Conservation (phyloP, 2,329 filamentous ascomycete species). For the Nemania sp. region DNA sequence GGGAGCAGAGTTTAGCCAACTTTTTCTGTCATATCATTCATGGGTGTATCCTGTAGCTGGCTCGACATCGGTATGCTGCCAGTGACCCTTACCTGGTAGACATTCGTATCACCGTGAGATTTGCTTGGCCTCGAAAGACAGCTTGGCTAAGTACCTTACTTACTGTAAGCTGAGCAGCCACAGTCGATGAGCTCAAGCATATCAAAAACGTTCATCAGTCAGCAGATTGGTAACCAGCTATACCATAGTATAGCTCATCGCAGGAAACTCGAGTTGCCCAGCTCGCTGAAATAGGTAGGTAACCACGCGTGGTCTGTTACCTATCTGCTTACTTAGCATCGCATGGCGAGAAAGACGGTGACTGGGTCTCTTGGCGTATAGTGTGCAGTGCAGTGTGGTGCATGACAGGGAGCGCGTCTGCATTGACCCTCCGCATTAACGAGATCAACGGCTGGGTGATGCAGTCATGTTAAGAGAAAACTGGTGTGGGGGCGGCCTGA, state of each 20-base stretch:
- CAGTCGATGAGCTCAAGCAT: not conserved
- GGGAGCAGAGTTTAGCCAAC: no score
- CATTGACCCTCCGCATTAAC: constrained; percentile 1
- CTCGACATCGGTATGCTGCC: not conserved
- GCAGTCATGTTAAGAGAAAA: not conserved
- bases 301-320: not conserved
- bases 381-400: not conserved
- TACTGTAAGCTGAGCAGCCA: not conserved
- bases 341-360: not conserved
- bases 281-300: not conserved
- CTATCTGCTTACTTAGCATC: not conserved
- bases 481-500: not conserved
- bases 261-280: not conserved
- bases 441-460: not conserved
- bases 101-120: not conserved
- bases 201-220: no score
- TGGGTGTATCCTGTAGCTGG: no score
- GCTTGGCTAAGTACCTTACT: no score
- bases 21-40: no score
- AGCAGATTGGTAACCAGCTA: no score
- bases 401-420: not conserved
- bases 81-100: not conserved
- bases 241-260: not conserved
- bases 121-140: not conserved
- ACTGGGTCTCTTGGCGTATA: not conserved